phyloP scores from a whole-genome alignment of 2,329 filamentous ascomycete genomes.

The Helotiales sp. region DNA sequence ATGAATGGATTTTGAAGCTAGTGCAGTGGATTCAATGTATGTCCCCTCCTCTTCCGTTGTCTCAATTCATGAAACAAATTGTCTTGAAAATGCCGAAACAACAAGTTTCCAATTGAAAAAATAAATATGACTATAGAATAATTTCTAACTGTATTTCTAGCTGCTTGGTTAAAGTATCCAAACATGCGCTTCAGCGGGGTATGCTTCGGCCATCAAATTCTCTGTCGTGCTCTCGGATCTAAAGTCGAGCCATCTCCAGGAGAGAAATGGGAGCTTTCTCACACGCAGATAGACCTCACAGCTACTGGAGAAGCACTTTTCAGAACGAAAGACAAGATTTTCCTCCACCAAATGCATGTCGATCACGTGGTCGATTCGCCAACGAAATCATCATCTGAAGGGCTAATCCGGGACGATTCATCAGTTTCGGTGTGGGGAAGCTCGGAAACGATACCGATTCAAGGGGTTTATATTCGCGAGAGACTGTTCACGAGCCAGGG shows the following conservation, averaged over 20 bases:
- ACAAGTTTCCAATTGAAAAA: too few species aligned
- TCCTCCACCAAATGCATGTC: conserved; percentile 4
- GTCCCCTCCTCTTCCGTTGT: conserved; percentile 45
- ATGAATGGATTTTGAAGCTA: conserved; percentile 50
- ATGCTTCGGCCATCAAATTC: conserved; percentile 55
- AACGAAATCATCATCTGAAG: background rate
- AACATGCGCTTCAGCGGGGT: conserved; percentile 53
- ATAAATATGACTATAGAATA: too few species aligned
- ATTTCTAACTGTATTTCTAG: background rate
- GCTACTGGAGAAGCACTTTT: conserved; percentile 50
- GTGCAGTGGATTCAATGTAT: conserved; percentile 54
- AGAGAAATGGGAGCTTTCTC: conserved; percentile 53
- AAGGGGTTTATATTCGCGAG: conserved; percentile 51
- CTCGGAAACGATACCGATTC: conserved; percentile 50
- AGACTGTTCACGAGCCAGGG: conserved; percentile 53
- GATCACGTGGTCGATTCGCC: conserved; percentile 7
- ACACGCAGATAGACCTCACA: conserved; percentile 49
- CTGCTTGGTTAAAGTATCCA: conserved; percentile 48
- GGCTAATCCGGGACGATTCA: conserved; percentile 1
- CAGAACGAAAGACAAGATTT: conserved; percentile 43
- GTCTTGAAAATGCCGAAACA: too few species aligned
- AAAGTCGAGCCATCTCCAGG: conserved; percentile 44
- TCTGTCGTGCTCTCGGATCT: conserved; percentile 50
- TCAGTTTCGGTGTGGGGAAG: conserved; percentile 54
- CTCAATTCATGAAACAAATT: too few species aligned